Conservation (phyloP, 2,329 filamentous ascomycete genomes). For the Arthrobotrys conoides region DNA sequence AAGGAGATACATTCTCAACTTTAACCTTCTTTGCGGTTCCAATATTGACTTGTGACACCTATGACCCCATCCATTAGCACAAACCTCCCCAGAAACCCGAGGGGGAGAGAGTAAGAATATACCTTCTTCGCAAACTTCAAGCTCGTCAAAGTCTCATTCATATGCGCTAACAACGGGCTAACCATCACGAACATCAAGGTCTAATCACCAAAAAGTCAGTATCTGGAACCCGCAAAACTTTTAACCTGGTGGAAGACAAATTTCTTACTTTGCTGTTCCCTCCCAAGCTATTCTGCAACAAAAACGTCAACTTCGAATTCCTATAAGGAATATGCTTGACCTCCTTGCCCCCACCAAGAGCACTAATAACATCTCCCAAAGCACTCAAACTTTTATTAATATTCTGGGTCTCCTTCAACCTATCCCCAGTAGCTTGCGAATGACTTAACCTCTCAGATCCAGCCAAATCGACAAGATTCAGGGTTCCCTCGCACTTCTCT, state of each 20-base stretch:
- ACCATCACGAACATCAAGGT: constrained; percentile 99
- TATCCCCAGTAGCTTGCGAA: constrained; percentile 85
- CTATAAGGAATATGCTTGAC: constrained; percentile 89
- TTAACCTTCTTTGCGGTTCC: constrained; percentile 83
- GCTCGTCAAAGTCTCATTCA: constrained; percentile 93
- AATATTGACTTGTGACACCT: constrained; percentile 83
- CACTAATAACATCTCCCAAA: constrained; percentile 93
- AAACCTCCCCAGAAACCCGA: not conserved
- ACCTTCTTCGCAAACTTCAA: constrained; percentile 94
- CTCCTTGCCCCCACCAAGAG: constrained; percentile 85
- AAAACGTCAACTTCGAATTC: constrained; percentile 94
- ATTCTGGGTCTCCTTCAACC: constrained; percentile 93
- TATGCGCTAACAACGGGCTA: constrained; percentile 87
- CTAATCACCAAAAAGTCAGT: constrained; percentile 61
- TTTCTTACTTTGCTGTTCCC: constrained; percentile 82
- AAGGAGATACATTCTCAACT: constrained; percentile 54
- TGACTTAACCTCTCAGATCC: constrained; percentile 92
- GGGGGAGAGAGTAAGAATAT: constrained; percentile 37
- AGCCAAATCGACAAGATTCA: constrained; percentile 95
- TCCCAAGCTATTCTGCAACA: constrained; percentile 93
- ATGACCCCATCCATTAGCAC: not conserved
- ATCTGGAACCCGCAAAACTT: not conserved
- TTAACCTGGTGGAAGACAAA: not conserved
- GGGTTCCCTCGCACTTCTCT: constrained; percentile 89
- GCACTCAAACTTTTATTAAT: constrained; percentile 97